These are phyloP conservation scores for Candida patagonica DNA, from an alignment of 805 yeast species.

Conservation along the genomic window DNA sequence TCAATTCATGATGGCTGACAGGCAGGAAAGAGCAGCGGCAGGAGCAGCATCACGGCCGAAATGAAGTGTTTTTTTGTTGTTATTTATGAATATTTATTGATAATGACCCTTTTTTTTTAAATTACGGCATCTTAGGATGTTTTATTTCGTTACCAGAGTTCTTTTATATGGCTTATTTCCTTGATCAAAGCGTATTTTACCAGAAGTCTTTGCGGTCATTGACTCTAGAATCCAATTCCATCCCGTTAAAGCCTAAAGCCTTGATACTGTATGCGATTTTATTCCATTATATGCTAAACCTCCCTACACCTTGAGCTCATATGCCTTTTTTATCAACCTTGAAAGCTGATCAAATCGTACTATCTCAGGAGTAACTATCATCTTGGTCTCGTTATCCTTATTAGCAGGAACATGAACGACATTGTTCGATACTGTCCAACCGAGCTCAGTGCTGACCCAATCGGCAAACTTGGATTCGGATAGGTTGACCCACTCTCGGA, in stretches of 20 bases:
- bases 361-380: constrained; percentile 20
- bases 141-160: too few relatives aligned
- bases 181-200: too few relatives aligned
- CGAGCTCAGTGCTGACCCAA: constrained; percentile 20
- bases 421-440: constrained; percentile 24
- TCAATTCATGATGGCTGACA: constrained; percentile 18
- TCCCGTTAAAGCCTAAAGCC: too few relatives aligned
- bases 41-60: constrained; percentile 3
- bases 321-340: constrained; percentile 24
- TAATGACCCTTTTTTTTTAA: constrained; percentile 1
- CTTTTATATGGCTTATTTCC: too few relatives aligned
- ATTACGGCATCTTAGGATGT: too few relatives aligned
- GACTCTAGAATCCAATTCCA: too few relatives aligned
- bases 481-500: constrained; percentile 25
- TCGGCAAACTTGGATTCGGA: constrained; percentile 19
- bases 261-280: too few relatives aligned
- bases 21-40: constrained; percentile 11
- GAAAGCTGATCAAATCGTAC: constrained; percentile 25
- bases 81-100: constrained; percentile 1
- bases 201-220: too few relatives aligned
- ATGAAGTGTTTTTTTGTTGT: not conserved
- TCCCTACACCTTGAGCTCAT: constrained; percentile 16
- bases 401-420: constrained; percentile 20
- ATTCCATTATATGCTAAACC: too few relatives aligned
- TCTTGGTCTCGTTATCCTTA: constrained; percentile 25